phyloP scores from a whole-genome alignment of 73 alveolate genomes.

The Uronychia binucleata region DNA sequence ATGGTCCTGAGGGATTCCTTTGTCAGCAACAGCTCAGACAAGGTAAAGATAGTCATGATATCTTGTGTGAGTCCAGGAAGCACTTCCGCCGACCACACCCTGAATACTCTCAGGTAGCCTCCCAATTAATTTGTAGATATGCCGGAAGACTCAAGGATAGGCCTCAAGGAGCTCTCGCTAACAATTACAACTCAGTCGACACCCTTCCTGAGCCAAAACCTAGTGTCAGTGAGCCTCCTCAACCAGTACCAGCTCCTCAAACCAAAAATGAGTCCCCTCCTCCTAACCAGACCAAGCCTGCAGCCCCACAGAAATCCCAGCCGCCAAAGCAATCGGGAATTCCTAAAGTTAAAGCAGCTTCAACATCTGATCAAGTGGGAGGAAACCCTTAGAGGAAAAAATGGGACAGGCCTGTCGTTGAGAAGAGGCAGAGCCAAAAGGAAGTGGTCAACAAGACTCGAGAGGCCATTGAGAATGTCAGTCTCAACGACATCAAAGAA shows the following conservation, averaged over 20 bases:
- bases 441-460: not conserved
- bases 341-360: not conserved
- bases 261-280: not conserved
- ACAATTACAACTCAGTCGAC: not conserved
- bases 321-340: not conserved
- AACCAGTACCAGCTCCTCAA: not conserved
- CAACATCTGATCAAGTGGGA: not conserved
- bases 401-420: not conserved
- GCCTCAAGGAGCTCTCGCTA: slow-evolving; percentile 1
- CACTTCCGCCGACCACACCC: slow-evolving; percentile 89
- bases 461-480: not conserved
- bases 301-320: not conserved
- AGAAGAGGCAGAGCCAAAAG: not conserved
- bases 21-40: slow-evolving; percentile 73
- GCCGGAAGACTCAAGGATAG: not conserved
- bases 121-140: not conserved
- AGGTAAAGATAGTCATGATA: slow-evolving; percentile 91
- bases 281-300: too few species aligned
- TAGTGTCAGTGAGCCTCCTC: not conserved
- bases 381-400: not conserved
- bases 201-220: not conserved
- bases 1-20: slow-evolving; percentile 96
- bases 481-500: not conserved
- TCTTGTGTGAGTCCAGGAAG: slow-evolving; percentile 92
- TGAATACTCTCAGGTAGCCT: slow-evolving; percentile 89